These are phyloP conservation scores for Jackrogersella minutella DNA, from an alignment of 495 filamentous ascomycete genomes.

Conservation along the genomic window DNA sequence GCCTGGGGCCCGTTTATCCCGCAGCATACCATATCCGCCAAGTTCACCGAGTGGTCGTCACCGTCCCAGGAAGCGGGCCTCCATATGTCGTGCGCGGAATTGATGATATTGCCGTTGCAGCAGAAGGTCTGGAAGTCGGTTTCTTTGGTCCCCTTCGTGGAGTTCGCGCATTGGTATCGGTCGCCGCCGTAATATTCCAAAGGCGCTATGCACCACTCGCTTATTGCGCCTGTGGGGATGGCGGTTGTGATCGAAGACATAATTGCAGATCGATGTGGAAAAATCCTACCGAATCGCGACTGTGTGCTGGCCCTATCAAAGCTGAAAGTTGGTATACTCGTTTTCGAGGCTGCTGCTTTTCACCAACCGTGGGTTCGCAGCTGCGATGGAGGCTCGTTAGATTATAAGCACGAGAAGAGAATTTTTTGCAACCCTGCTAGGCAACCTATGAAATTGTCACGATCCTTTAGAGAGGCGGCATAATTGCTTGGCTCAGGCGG, in stretches of 20 bases:
- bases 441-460: background rate
- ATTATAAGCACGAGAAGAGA: background rate
- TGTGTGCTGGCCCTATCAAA: too few species aligned
- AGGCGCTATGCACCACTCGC: conserved; percentile 10
- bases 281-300: background rate
- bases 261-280: background rate
- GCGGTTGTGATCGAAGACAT: conserved; percentile 30
- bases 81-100: conserved; percentile 23
- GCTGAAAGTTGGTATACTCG: background rate
- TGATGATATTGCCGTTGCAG: conserved; percentile 33
- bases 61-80: background rate
- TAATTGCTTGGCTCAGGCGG: conserved; percentile 12
- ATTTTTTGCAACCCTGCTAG: background rate
- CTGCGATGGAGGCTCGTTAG: background rate
- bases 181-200: background rate
- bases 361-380: background rate
- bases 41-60: conserved; percentile 14
- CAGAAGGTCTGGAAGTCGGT: conserved; percentile 37
- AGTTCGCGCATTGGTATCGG: conserved; percentile 20
- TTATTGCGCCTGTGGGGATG: conserved; percentile 23
- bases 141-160: background rate
- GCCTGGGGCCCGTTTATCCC: conserved; percentile 5
- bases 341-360: background rate
- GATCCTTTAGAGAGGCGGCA: conserved; percentile 14
- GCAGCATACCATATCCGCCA: conserved; percentile 33